Conservation (phyloP, 805 yeast genomes). For the Komagataella populi region DNA sequence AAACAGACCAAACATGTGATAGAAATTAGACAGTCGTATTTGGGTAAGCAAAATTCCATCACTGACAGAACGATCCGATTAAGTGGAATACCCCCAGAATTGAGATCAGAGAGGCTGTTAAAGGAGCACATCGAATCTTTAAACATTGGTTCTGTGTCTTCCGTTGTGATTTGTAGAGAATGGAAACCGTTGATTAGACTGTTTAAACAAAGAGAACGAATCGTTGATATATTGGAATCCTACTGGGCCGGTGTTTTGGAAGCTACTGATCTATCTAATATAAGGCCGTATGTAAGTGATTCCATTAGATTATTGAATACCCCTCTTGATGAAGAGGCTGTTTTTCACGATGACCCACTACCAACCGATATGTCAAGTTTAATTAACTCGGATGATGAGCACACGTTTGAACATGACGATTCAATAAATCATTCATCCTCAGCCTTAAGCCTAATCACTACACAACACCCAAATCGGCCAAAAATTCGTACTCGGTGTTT, state of each 20-base stretch:
- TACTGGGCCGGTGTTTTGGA: conserved; percentile 63
- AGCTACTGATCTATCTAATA: conserved; percentile 8
- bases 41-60: conserved; percentile 78
- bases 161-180: conserved; percentile 71
- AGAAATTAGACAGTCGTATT: conserved; percentile 59
- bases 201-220: conserved; percentile 39
- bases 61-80: conserved; percentile 85
- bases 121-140: conserved; percentile 65
- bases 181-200: conserved; percentile 67
- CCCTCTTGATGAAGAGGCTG: conserved; percentile 10
- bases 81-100: conserved; percentile 77
- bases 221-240: conserved; percentile 48
- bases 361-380: conserved; percentile 6
- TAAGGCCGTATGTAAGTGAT: neutral
- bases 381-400: neutral
- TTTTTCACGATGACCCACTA: conserved; percentile 20
- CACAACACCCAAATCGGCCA: conserved; percentile 36
- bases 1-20: conserved; percentile 66
- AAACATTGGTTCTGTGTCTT: conserved; percentile 68
- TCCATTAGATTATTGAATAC: conserved; percentile 16
- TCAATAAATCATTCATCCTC: conserved; percentile 3
- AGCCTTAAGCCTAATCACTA: conserved; percentile 3
- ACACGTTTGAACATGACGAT: neutral
- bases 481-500: conserved; percentile 40
- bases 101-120: conserved; percentile 59